Conservation (phyloP, 2,329 filamentous ascomycete genomes). For the Chrysosporium queenslandicum region DNA sequence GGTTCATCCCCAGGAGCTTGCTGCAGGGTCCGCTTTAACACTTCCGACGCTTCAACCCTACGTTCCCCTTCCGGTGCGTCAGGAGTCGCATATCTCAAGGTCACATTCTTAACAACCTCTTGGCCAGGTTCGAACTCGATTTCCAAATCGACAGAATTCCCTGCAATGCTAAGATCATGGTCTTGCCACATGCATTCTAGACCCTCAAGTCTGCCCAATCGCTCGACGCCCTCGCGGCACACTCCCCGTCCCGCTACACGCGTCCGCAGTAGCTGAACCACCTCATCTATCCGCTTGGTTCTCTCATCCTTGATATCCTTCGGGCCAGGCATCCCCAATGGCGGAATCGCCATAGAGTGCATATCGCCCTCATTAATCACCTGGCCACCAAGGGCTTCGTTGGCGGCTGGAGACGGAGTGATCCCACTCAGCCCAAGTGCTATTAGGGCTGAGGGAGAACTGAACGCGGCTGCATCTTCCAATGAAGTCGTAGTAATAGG, state of each 20-base stretch:
- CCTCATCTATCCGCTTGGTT: conserved; percentile 33
- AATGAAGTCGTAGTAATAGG: conserved; percentile 24
- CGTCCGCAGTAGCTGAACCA: conserved; percentile 32
- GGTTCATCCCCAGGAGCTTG: conserved; percentile 26
- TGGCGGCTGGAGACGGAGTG: conserved; percentile 32
- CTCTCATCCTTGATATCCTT: conserved; percentile 37
- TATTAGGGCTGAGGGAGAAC: conserved; percentile 37
- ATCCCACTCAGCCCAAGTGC: conserved; percentile 37
- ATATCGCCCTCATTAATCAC: conserved; percentile 34
- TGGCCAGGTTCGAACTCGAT: conserved; percentile 35
- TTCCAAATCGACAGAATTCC: conserved; percentile 39
- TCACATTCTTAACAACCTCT: conserved; percentile 37
- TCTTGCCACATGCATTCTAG: conserved; percentile 41
- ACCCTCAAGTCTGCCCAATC: conserved; percentile 35
- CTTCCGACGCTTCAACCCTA: conserved; percentile 35
- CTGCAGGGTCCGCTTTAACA: conserved; percentile 34
- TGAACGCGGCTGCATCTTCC: conserved; percentile 37
- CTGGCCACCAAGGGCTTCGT: conserved; percentile 29
- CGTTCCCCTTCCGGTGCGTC: conserved; percentile 33
- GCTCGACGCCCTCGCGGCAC: conserved; percentile 36
- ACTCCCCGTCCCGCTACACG: conserved; percentile 36
- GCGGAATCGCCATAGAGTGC: conserved; percentile 32
- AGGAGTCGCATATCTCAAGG: conserved; percentile 35
- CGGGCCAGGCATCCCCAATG: conserved; percentile 28
- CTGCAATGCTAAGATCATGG: conserved; percentile 38